These are phyloP conservation scores for Lactarius pseudohatsudake DNA, from an alignment of 768 basidiomycete species.

Conservation along the genomic window DNA sequence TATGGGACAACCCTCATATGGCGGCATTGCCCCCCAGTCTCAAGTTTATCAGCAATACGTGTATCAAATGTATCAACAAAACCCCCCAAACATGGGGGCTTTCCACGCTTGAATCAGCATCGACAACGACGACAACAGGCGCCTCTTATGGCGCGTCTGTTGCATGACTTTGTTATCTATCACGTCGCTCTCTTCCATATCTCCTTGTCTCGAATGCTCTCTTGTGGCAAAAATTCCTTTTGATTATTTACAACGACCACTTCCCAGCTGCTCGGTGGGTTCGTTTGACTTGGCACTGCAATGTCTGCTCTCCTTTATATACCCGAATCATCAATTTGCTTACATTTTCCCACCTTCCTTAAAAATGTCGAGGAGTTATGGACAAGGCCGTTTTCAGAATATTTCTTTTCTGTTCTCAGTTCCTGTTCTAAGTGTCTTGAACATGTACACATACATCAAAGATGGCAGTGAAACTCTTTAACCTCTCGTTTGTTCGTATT, in stretches of 20 bases:
- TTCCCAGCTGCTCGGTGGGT: constrained; percentile 20
- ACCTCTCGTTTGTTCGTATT: not conserved
- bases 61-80: constrained; percentile 79
- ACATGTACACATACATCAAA: constrained; percentile 26
- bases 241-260: constrained; percentile 25
- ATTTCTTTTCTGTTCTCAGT: constrained; percentile 4
- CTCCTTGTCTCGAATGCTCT: constrained; percentile 15
- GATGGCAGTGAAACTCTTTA: constrained; percentile 1
- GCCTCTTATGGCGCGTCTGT: constrained; percentile 3
- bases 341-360: constrained; percentile 25
- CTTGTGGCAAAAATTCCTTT: constrained; percentile 12
- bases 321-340: constrained; percentile 28
- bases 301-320: constrained; percentile 26
- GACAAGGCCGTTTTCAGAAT: constrained; percentile 16
- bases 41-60: constrained; percentile 78
- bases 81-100: constrained; percentile 72
- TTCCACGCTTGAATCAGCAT: constrained; percentile 46
- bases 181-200: constrained; percentile 25
- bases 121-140: constrained; percentile 20
- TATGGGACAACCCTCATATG: constrained; percentile 68
- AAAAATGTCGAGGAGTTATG: constrained; percentile 13
- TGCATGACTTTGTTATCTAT: constrained; percentile 25
- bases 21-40: constrained; percentile 54
- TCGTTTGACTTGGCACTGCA: constrained; percentile 22
- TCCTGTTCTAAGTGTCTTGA: constrained; percentile 6